A percentile compares a stretch with the other conserved stretches of the same genome.
These are phyloP conservation scores for Aristolochia californica DNA, from an alignment of 164 flowering plant genomes.

Conservation along the genomic window DNA sequence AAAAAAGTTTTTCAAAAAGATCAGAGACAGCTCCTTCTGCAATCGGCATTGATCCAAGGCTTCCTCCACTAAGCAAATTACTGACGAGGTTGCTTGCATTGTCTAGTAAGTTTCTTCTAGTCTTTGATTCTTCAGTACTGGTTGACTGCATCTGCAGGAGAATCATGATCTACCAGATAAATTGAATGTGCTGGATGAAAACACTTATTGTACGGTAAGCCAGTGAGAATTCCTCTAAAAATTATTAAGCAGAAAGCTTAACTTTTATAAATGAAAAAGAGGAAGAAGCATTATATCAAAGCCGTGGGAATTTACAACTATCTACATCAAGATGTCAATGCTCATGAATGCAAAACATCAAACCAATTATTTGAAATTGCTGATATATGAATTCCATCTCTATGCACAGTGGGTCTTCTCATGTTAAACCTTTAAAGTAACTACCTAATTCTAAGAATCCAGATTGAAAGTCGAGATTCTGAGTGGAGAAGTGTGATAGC, in stretches of 20 bases:
- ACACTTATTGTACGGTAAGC: not conserved
- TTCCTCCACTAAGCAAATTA: constrained; percentile 80
- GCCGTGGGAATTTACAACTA: not conserved
- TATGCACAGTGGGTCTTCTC: no score
- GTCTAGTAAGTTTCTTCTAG: constrained; percentile 57
- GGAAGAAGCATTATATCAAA: not conserved
- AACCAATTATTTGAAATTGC: no score
- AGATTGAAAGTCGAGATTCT: no score
- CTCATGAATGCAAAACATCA: no score
- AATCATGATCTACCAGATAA: not conserved
- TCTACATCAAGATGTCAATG: not conserved
- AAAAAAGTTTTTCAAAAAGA: constrained; percentile 72
- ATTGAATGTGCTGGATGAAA: not conserved
- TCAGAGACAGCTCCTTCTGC: constrained; percentile 98
- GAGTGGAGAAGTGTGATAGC: no score
- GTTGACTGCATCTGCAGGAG: constrained; percentile 65
- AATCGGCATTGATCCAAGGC: constrained; percentile 71
- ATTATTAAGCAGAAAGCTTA: not conserved
- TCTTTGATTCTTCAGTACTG: constrained; percentile 45
- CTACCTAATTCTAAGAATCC: no score
- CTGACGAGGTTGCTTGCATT: constrained; percentile 92
- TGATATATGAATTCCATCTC: no score
- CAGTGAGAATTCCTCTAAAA: not conserved
- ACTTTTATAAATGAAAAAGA: not conserved
- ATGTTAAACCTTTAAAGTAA: no score